Evolutionary conservation across 2,329 filamentous ascomycete genomes (phyloP).

Genomic region (Ophiobolus disseminans): DNA sequence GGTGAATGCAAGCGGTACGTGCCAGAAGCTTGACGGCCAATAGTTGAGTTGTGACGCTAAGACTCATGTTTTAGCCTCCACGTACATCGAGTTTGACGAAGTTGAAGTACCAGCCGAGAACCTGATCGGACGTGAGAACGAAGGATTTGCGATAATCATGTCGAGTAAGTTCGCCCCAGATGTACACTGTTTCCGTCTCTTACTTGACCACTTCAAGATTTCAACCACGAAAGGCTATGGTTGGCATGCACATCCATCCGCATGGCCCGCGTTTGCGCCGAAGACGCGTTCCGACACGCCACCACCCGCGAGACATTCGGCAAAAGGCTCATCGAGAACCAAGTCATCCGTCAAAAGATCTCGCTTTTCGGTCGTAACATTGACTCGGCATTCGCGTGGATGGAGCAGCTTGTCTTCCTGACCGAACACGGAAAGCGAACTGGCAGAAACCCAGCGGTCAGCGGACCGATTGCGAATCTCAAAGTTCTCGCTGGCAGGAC

Average conservation of each 20-base stretch:
- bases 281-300: slow-evolving; percentile 82
- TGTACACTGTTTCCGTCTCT: background rate
- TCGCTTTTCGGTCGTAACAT: slow-evolving; percentile 54
- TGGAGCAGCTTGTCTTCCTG: slow-evolving; percentile 80
- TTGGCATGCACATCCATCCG: slow-evolving; percentile 70
- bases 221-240: slow-evolving; percentile 81
- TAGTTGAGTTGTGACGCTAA: background rate
- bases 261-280: slow-evolving; percentile 69
- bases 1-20: slow-evolving; percentile 7
- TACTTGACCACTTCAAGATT: slow-evolving; percentile 59
- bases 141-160: slow-evolving; percentile 69
- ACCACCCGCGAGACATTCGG: slow-evolving; percentile 82
- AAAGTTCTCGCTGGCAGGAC: slow-evolving; percentile 80
- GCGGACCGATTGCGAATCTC: slow-evolving; percentile 78
- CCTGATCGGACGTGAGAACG: slow-evolving; percentile 78
- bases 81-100: slow-evolving; percentile 80
- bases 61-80: slow-evolving; percentile 71
- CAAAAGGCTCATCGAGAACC: slow-evolving; percentile 79
- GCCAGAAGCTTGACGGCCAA: background rate
- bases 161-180: slow-evolving; percentile 54
- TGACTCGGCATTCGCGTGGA: slow-evolving; percentile 79
- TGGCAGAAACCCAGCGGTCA: slow-evolving; percentile 70
- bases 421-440: slow-evolving; percentile 69
- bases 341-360: slow-evolving; percentile 77
- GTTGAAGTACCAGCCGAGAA: slow-evolving; percentile 81